Evolutionary conservation across 805 yeast genomes (phyloP).

Genomic region (Isabelozyma gotoi): DNA sequence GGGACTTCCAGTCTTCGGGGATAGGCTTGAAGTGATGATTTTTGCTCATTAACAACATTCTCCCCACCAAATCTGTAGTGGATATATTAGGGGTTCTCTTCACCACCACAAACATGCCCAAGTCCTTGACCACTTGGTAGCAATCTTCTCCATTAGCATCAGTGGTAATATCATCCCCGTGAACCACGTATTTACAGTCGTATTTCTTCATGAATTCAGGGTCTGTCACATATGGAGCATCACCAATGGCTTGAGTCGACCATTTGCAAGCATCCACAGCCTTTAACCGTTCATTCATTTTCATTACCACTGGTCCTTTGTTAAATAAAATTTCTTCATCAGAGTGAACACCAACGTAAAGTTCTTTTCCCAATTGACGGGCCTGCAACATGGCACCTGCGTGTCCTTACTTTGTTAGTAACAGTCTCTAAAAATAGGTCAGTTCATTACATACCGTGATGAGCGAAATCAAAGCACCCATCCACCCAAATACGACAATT

Average conservation of each 20-base stretch:
- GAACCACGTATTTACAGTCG: constrained; percentile 89
- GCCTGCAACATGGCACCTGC: constrained; percentile 97
- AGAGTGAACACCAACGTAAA: constrained; percentile 86
- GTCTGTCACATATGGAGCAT: constrained; percentile 93
- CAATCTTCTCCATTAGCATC: constrained; percentile 96
- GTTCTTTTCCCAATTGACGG: constrained; percentile 71
- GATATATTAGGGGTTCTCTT: constrained; percentile 92
- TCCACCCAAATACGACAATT: constrained; percentile 82
- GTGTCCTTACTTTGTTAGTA: constrained; percentile 50
- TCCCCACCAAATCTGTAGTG: constrained; percentile 90
- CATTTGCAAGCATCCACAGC: constrained; percentile 92
- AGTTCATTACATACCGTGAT: constrained; percentile 63
- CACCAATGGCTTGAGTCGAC: constrained; percentile 67
- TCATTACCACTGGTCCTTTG: constrained; percentile 96
- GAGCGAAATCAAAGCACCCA: constrained; percentile 97
- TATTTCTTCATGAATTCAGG: constrained; percentile 73
- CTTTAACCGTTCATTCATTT: constrained; percentile 67
- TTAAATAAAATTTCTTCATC: constrained; percentile 81
- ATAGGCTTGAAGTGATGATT: constrained; percentile 52
- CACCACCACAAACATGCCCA: constrained; percentile 87
- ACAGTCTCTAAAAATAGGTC: background rate
- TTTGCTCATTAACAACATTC: constrained; percentile 68
- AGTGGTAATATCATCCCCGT: constrained; percentile 96
- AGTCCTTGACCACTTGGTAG: constrained; percentile 76
- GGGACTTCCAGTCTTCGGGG: constrained; percentile 17